Conservation (phyloP, 768 basidiomycete species). For the Xerocomellus amylosporus region DNA sequence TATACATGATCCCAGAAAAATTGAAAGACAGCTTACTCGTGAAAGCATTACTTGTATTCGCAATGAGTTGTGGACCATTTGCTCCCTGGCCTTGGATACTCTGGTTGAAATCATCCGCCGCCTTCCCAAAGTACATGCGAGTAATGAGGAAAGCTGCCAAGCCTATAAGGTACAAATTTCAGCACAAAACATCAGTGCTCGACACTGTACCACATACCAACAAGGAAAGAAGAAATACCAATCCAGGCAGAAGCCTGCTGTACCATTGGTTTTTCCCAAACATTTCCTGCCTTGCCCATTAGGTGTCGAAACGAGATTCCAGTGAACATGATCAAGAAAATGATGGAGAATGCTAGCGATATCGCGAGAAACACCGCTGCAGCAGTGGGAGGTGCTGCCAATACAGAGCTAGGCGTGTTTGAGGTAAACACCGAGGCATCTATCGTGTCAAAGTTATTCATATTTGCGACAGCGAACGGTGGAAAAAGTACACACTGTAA, state of each 20-base stretch:
- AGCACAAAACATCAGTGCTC: background rate
- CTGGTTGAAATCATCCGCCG: slow-evolving; percentile 72
- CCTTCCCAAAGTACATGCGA: slow-evolving; percentile 81
- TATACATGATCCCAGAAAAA: background rate
- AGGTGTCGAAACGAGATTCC: slow-evolving; percentile 64
- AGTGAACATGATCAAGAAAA: slow-evolving; percentile 67
- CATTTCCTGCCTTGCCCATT: slow-evolving; percentile 49
- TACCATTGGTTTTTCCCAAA: slow-evolving; percentile 54
- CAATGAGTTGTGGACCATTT: slow-evolving; percentile 58
- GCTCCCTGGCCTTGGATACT: slow-evolving; percentile 52
- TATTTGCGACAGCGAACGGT: background rate
- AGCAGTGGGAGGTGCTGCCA: slow-evolving; percentile 58
- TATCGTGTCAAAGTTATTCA: slow-evolving; percentile 24
- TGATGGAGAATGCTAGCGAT: slow-evolving; percentile 50
- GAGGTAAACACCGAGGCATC: slow-evolving; percentile 63
- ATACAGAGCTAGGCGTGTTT: slow-evolving; percentile 51
- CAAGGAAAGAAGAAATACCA: slow-evolving; percentile 72
- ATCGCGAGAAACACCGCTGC: slow-evolving; percentile 65
- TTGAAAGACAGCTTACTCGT: slow-evolving; percentile 51
- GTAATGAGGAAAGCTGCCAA: slow-evolving; percentile 66
- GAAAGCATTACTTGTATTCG: slow-evolving; percentile 67
- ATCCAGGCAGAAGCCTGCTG: slow-evolving; percentile 69
- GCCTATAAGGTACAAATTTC: slow-evolving; percentile 38
- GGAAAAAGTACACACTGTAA: slow-evolving; percentile 49
- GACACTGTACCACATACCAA: slow-evolving; percentile 43